Base-by-base conservation (phyloP, 805 yeast species). In the Ogataea methanolica region DNA sequence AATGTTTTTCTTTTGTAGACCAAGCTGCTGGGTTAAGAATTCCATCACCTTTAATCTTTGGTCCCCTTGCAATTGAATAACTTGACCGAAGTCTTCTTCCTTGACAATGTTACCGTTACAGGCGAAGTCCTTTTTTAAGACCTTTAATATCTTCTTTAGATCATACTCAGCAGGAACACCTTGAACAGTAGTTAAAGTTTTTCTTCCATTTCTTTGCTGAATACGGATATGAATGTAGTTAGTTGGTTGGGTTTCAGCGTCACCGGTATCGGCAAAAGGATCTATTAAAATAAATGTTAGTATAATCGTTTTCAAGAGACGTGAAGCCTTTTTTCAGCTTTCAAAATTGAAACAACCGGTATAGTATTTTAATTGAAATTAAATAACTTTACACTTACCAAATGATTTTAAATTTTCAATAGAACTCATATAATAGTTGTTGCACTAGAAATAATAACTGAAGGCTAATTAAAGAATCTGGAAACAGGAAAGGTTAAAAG, bases 211-310 rank as follows among this genome's bases (percentile, higher is more conserved):
- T 79, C 99, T 92, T 78, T 92, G 99, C 75, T 92, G 99, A 70
- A 95, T 92, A 80, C 99, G 95, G 71, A 92, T 86, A 74, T 91
- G 99, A 72, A 92, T 88, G 76, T 91, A 89, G 78, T 88, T 90
- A 51, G 95, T 83, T 66, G 96, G 87, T 75, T 92, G 92, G 61
- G 96, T 86, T 72, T 92, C 97, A 76, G 94, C 95, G 82, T 92
- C 98, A 79, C 97, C 98, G 75, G 97, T 91, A 74, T 92, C 99
- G 84, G 98, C 97, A 84, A 92, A 92, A 55, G 99, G 99, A 76
- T 92, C 96, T 78, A 43, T 34, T 17, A 16, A 5, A 46, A 39
- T 12, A 33, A 26, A 29, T 21, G 41, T 21, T 42, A 42, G 39
- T 31, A 31, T 16, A 19, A 19, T 19, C 21, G 4, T 19, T 19